phyloP scores from a whole-genome alignment of 257 asterid genomes.

The Knoxia roxburghii region DNA sequence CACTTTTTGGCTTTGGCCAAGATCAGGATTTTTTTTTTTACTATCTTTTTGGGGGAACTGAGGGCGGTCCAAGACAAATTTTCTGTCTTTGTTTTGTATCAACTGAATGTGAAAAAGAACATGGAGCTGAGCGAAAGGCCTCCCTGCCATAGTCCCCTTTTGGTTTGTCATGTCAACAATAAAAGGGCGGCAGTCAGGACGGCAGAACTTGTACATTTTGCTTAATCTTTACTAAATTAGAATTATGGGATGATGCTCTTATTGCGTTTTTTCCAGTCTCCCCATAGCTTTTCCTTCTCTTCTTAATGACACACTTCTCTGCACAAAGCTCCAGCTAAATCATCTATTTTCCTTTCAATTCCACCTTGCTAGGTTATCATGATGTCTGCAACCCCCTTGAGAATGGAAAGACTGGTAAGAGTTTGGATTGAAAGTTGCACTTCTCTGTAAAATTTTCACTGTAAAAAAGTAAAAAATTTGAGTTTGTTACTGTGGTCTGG shows the following conservation, averaged over 20 bases:
- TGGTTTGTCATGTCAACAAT: slow-evolving; percentile 31
- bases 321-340: background rate
- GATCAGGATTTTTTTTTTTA: slow-evolving; percentile 26
- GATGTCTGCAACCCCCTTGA: no score
- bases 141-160: slow-evolving; percentile 35
- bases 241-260: slow-evolving; percentile 3
- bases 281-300: background rate
- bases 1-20: slow-evolving; percentile 41
- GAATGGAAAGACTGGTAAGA: no score
- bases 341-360: background rate
- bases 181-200: slow-evolving; percentile 34
- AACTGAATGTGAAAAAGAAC: slow-evolving; percentile 24
- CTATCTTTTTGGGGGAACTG: slow-evolving; percentile 22
- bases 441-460: no score
- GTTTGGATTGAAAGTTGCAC: no score
- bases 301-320: background rate
- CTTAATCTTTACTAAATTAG: slow-evolving; percentile 21
- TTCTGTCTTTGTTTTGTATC: slow-evolving; percentile 23
- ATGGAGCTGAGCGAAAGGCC: slow-evolving; percentile 30
- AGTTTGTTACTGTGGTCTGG: no score
- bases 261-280: background rate
- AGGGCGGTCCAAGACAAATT: slow-evolving; percentile 34
- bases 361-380: no score
- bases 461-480: no score
- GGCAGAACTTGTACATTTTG: slow-evolving; percentile 53